These are phyloP conservation scores for Xerocomellus chrysenteron DNA, from an alignment of 768 basidiomycete species.

Conservation along the genomic window DNA sequence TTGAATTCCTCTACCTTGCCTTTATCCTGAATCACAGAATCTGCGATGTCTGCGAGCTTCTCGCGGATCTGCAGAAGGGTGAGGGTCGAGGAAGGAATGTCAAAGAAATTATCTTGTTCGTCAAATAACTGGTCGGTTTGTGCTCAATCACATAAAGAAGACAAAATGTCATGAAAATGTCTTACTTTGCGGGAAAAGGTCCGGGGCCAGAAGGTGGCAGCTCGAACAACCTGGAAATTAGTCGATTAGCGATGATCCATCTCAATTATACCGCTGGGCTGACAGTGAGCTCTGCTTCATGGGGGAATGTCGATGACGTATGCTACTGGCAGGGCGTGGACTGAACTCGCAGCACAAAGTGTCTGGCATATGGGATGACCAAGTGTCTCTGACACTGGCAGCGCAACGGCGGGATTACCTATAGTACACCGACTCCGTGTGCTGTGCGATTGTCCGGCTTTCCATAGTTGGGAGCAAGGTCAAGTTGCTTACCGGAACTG, in stretches of 20 bases:
- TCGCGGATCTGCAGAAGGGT: slow-evolving; percentile 73
- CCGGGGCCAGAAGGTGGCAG: slow-evolving; percentile 68
- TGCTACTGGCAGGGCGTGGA: no score
- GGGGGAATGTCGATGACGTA: slow-evolving; percentile 65
- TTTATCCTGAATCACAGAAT: slow-evolving; percentile 47
- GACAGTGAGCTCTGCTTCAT: slow-evolving; percentile 83
- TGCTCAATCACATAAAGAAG: background rate
- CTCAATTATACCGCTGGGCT: slow-evolving; percentile 12
- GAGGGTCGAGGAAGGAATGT: slow-evolving; percentile 64
- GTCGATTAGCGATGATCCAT: background rate
- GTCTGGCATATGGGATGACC: no score
- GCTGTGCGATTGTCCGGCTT: no score
- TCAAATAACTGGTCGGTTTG: slow-evolving; percentile 60
- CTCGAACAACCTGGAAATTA: slow-evolving; percentile 55
- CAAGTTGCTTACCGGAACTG: background rate
- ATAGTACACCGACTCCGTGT: no score
- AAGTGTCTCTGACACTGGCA: no score
- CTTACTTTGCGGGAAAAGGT: slow-evolving; percentile 64
- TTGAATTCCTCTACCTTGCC: slow-evolving; percentile 52
- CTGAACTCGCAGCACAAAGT: slow-evolving; percentile 54
- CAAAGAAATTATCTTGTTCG: slow-evolving; percentile 74
- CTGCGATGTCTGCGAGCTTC: slow-evolving; percentile 63
- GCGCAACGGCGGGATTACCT: no score
- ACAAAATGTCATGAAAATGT: background rate
- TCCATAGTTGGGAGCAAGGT: no score